Conservation (phyloP, 306 rosid species). For the Ormosia emarginata region DNA sequence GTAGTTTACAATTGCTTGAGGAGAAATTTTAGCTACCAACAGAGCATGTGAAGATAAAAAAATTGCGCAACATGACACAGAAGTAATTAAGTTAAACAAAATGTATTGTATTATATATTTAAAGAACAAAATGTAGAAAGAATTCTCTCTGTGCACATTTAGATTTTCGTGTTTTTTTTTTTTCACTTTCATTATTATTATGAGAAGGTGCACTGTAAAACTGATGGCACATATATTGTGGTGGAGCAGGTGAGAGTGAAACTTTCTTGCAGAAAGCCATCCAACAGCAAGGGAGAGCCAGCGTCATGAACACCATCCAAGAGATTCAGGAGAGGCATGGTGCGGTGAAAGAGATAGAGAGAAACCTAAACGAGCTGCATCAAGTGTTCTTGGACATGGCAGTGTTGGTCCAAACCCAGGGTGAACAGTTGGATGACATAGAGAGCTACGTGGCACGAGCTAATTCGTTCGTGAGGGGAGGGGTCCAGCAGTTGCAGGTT, state of each 20-base stretch:
- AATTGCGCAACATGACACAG: too few relatives aligned
- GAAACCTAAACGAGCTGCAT: conserved; percentile 73
- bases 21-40: too few relatives aligned
- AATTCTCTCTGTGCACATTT: too few relatives aligned
- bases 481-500: conserved; percentile 48
- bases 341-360: conserved; percentile 77
- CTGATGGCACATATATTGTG: background rate
- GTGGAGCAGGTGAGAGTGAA: conserved; percentile 79
- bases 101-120: too few relatives aligned
- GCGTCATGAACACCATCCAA: conserved; percentile 62
- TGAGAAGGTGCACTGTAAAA: background rate
- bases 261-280: conserved; percentile 82
- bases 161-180: too few relatives aligned
- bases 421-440: conserved; percentile 78
- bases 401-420: conserved; percentile 73
- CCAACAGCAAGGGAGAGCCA: conserved; percentile 78
- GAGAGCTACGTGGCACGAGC: conserved; percentile 77
- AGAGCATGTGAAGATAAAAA: too few relatives aligned
- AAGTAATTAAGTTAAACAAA: too few relatives aligned
- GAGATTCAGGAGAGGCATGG: conserved; percentile 92
- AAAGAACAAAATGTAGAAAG: too few relatives aligned
- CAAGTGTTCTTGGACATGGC: conserved; percentile 96
- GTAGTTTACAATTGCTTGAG: too few relatives aligned
- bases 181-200: background rate
- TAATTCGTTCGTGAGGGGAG: conserved; percentile 56